Evolutionary conservation across 192 early-diverging fungal genomes (phyloP).

Genomic region (Phycomyces nitens): DNA sequence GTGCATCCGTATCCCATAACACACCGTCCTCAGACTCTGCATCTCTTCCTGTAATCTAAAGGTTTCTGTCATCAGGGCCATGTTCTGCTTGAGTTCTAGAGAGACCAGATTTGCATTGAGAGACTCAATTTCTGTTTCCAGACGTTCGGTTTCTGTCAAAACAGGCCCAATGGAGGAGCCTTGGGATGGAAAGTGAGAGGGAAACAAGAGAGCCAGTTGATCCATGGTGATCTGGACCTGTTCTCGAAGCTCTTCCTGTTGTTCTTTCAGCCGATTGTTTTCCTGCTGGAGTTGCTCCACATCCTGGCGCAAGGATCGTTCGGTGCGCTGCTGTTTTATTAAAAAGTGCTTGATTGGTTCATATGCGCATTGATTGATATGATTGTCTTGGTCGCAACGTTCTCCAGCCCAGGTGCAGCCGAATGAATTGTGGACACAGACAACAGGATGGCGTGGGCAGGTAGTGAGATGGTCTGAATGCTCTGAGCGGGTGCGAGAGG

Average conservation of each 20-base stretch:
- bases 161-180: too few relatives aligned
- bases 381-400: constrained; percentile 33
- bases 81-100: constrained; percentile 64
- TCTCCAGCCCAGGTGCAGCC: constrained; percentile 63
- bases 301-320: constrained; percentile 43
- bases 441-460: constrained; percentile 40
- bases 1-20: constrained; percentile 66
- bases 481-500: constrained; percentile 33
- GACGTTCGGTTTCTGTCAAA: constrained; percentile 48
- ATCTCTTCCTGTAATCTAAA: constrained; percentile 66
- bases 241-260: constrained; percentile 5
- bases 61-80: constrained; percentile 65
- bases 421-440: constrained; percentile 43
- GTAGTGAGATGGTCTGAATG: constrained; percentile 42
- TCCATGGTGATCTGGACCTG: constrained; percentile 8
- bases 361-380: constrained; percentile 53
- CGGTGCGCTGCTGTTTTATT: constrained; percentile 35
- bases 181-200: constrained; percentile 16
- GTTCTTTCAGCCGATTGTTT: constrained; percentile 3
- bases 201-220: constrained; percentile 28
- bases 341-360: constrained; percentile 59
- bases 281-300: constrained; percentile 39
- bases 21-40: constrained; percentile 58
- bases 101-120: constrained; percentile 52
- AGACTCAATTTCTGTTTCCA: constrained; percentile 54